phyloP scores from a whole-genome alignment of 306 rosid genomes.

The Argentina anserina region DNA sequence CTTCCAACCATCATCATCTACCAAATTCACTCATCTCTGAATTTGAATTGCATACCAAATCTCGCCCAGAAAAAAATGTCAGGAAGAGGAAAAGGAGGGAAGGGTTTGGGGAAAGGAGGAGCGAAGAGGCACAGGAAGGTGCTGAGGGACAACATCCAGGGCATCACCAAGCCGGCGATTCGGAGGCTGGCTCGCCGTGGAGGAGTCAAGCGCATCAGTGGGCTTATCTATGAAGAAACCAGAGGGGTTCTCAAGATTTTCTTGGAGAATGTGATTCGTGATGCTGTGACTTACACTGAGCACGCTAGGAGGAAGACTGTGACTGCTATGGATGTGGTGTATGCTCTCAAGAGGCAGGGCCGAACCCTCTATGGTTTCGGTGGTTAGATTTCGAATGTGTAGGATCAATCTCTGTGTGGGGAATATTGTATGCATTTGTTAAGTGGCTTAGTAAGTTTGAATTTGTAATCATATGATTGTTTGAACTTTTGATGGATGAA shows the following conservation, averaged over 20 bases:
- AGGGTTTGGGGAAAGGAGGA: conserved; percentile 30
- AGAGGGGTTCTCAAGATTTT: conserved; percentile 31
- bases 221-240: conserved; percentile 33
- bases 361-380: conserved; percentile 31
- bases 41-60: no score
- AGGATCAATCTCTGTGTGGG: no score
- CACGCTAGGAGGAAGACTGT: no score
- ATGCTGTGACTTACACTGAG: conserved; percentile 29
- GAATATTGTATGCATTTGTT: no score
- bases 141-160: conserved; percentile 31
- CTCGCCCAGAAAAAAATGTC: conserved; percentile 21
- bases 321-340: conserved; percentile 35
- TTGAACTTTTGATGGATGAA: no score
- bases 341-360: conserved; percentile 33
- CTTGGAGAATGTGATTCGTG: conserved; percentile 31
- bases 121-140: conserved; percentile 34
- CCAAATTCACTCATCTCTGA: background rate
- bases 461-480: no score
- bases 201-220: conserved; percentile 33
- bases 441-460: no score
- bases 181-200: no score
- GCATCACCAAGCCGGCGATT: background rate
- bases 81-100: conserved; percentile 34
- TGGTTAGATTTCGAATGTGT: background rate
- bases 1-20: no score